These are phyloP conservation scores for Acanthamoeba triangularis DNA, from an alignment of 208 protist genomes.

Conservation along the genomic window DNA sequence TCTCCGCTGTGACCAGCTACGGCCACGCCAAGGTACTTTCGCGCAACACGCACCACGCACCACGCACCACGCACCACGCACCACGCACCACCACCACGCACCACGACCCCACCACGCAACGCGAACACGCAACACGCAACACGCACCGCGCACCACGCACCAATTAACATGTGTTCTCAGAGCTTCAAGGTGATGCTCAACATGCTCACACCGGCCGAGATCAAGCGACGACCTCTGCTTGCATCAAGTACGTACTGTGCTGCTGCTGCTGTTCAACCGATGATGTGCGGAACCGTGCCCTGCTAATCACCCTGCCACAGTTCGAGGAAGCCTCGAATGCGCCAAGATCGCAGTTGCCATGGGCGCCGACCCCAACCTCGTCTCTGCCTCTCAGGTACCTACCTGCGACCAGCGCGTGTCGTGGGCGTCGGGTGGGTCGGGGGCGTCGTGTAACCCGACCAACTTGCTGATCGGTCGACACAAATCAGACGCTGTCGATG, in stretches of 20 bases:
- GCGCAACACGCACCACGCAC: neutral
- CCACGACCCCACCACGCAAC: neutral
- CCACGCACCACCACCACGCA: too few relatives aligned
- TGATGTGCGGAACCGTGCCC: neutral
- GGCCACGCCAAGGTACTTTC: neutral
- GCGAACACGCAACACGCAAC: neutral
- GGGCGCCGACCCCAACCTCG: conserved; percentile 35
- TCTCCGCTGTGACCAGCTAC: neutral
- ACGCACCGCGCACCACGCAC: too few relatives aligned
- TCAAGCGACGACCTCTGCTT: conserved; percentile 14
- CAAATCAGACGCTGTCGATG: conserved; percentile 6
- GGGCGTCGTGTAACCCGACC: neutral
- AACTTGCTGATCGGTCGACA: neutral
- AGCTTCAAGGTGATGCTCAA: neutral
- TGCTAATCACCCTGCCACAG: neutral
- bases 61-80: neutral
- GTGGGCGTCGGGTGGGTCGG: too few relatives aligned
- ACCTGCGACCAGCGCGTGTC: neutral
- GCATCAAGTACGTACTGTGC: neutral
- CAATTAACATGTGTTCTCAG: neutral
- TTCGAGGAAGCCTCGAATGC: conserved; percentile 32
- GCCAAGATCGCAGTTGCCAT: conserved; percentile 22
- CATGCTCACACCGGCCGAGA: neutral
- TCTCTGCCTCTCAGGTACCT: conserved; percentile 13
- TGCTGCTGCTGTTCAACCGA: neutral